Evolutionary conservation across 2,329 filamentous ascomycete genomes (phyloP).

Genomic region (Nemania diffusa): DNA sequence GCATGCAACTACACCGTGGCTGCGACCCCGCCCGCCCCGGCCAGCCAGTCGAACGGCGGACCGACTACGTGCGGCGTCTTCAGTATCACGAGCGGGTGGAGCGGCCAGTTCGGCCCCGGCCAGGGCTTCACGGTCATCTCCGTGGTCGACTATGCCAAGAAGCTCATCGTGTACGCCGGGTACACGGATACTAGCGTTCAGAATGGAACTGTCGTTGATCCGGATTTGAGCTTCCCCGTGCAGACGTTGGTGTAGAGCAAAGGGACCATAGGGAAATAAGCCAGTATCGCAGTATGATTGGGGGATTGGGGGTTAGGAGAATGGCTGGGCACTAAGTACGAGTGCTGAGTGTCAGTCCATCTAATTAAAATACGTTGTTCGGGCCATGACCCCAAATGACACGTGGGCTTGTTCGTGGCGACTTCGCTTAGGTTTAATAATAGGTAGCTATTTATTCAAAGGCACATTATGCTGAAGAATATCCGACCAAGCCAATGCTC

Average conservation of each 20-base stretch:
- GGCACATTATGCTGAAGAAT: neutral
- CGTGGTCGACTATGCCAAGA: constrained; percentile 58
- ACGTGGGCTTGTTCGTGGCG: neutral
- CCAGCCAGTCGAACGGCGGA: constrained; percentile 52
- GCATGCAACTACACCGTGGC: constrained; percentile 53
- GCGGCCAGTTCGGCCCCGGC: constrained; percentile 63
- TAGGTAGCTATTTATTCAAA: neutral
- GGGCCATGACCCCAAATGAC: neutral
- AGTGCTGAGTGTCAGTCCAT: neutral
- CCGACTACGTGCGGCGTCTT: constrained; percentile 58
- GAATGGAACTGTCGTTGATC: constrained; percentile 57
- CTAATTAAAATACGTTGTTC: neutral
- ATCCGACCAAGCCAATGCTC: neutral
- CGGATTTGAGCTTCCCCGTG: constrained; percentile 55
- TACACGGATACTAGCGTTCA: constrained; percentile 63
- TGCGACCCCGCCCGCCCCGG: constrained; percentile 36
- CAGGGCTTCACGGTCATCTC: constrained; percentile 66
- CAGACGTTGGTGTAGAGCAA: constrained; percentile 34
- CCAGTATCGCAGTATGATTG: neutral
- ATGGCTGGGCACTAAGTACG: neutral
- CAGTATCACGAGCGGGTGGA: constrained; percentile 66
- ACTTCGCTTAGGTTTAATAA: neutral
- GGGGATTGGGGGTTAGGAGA: neutral
- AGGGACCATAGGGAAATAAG: neutral
- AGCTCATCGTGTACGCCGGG: constrained; percentile 62